phyloP scores from a whole-genome alignment of 2,329 filamentous ascomycete genomes.

The Cyanodermella asteris region DNA sequence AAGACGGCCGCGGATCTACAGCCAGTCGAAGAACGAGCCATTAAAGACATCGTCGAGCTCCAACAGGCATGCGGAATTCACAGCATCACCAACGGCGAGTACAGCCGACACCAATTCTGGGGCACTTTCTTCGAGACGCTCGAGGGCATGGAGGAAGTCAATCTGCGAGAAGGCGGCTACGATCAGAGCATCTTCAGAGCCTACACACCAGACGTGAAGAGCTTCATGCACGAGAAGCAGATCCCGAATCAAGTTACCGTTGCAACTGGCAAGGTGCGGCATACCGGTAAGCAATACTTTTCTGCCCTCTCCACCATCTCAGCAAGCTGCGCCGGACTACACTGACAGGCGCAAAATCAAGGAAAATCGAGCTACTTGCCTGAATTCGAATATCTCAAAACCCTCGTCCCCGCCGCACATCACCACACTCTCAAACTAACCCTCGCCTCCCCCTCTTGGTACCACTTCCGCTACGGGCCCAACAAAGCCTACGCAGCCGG shows the following conservation, averaged over 20 bases:
- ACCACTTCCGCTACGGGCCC: slow-evolving; percentile 40
- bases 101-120: slow-evolving; percentile 33
- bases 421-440: slow-evolving; percentile 48
- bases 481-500: slow-evolving; percentile 34
- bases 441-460: slow-evolving; percentile 45
- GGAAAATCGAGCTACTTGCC: no score
- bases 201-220: slow-evolving; percentile 39
- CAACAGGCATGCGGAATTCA: slow-evolving; percentile 42
- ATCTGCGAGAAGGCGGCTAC: slow-evolving; percentile 19
- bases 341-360: no score
- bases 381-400: slow-evolving; percentile 38
- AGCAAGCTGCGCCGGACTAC: no score
- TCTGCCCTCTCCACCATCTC: no score
- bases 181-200: slow-evolving; percentile 30
- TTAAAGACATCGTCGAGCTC: slow-evolving; percentile 41
- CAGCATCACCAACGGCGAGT: slow-evolving; percentile 48
- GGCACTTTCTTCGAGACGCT: slow-evolving; percentile 33
- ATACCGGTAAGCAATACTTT: slow-evolving; percentile 32
- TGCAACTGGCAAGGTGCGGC: slow-evolving; percentile 35
- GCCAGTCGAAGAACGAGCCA: slow-evolving; percentile 40
- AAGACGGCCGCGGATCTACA: slow-evolving; percentile 33
- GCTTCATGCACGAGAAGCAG: slow-evolving; percentile 35
- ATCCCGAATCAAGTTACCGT: slow-evolving; percentile 35
- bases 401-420: slow-evolving; percentile 33
- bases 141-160: slow-evolving; percentile 32